Evolutionary conservation across 2,329 filamentous ascomycete species (phyloP).

Genomic region (Ascochyta koolunga): DNA sequence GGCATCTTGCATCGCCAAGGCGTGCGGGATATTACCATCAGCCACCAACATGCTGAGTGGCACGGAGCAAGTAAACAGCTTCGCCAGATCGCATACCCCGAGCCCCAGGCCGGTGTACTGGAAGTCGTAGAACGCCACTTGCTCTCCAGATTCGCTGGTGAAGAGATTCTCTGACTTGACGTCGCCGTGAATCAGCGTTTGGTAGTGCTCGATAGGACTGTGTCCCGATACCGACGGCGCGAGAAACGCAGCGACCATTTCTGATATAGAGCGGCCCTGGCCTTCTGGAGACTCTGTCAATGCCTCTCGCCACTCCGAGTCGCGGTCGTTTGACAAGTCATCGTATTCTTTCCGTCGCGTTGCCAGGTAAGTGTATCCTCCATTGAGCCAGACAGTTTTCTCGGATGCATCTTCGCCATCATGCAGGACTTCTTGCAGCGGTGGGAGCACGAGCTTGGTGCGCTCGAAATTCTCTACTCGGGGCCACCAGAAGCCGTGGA

Average conservation of each 20-base stretch:
- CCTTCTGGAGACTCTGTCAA: slow-evolving; percentile 52
- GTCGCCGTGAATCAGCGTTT: slow-evolving; percentile 71
- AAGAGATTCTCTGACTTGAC: slow-evolving; percentile 74
- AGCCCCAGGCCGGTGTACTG: slow-evolving; percentile 70
- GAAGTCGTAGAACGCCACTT: slow-evolving; percentile 71
- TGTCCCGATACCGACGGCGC: slow-evolving; percentile 44
- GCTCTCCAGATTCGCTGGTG: slow-evolving; percentile 55
- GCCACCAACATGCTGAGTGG: slow-evolving; percentile 59
- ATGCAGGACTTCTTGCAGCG: slow-evolving; percentile 58
- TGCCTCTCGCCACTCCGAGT: slow-evolving; percentile 61
- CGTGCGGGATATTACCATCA: slow-evolving; percentile 39
- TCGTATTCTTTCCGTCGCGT: slow-evolving; percentile 65
- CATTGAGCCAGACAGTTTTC: slow-evolving; percentile 64
- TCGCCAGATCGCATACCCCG: slow-evolving; percentile 70
- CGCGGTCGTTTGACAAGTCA: slow-evolving; percentile 53
- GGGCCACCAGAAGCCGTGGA: slow-evolving; percentile 63
- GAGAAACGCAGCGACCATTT: slow-evolving; percentile 60
- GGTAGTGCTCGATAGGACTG: slow-evolving; percentile 48
- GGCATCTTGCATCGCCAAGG: slow-evolving; percentile 57
- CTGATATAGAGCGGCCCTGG: slow-evolving; percentile 52
- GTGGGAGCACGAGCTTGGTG: slow-evolving; percentile 57
- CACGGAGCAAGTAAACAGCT: slow-evolving; percentile 70
- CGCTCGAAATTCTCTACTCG: slow-evolving; percentile 33
- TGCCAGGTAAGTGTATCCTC: slow-evolving; percentile 72
- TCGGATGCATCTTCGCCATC: slow-evolving; percentile 30